These are phyloP conservation scores for Leishmania guyanensis DNA, from an alignment of 208 protist genomes.

Conservation along the genomic window DNA sequence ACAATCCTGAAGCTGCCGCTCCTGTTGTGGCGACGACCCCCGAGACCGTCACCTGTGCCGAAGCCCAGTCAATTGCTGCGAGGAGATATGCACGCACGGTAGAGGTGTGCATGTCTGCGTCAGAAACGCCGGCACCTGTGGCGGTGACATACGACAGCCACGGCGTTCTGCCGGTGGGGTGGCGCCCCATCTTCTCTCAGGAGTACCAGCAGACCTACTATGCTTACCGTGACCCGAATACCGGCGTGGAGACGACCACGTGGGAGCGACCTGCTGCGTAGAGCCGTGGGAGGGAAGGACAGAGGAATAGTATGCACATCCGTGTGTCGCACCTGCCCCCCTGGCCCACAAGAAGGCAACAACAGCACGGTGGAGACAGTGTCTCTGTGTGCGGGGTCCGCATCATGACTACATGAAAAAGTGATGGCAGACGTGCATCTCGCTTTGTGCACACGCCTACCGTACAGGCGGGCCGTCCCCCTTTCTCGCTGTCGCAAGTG, in stretches of 20 bases:
- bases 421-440: conserved; percentile 2
- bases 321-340: background rate
- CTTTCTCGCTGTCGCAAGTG: background rate
- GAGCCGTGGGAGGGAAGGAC: background rate
- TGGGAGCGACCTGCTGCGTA: conserved; percentile 44
- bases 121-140: conserved; percentile 1
- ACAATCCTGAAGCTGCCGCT: background rate
- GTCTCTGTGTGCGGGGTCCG: too few species aligned
- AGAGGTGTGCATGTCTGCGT: background rate
- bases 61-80: background rate
- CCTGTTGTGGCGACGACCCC: background rate
- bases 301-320: background rate
- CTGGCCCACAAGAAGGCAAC: background rate
- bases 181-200: conserved; percentile 67
- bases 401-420: too few species aligned
- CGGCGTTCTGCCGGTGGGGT: conserved; percentile 51
- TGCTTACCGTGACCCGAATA: conserved; percentile 54
- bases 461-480: background rate
- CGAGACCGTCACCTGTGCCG: background rate
- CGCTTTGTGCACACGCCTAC: background rate
- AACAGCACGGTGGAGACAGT: background rate
- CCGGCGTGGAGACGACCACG: conserved; percentile 62
- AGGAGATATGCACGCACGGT: background rate
- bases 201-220: conserved; percentile 79
- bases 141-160: conserved; percentile 22